phyloP scores from a whole-genome alignment of 768 basidiomycete genomes.

The Tremella fuciformis region DNA sequence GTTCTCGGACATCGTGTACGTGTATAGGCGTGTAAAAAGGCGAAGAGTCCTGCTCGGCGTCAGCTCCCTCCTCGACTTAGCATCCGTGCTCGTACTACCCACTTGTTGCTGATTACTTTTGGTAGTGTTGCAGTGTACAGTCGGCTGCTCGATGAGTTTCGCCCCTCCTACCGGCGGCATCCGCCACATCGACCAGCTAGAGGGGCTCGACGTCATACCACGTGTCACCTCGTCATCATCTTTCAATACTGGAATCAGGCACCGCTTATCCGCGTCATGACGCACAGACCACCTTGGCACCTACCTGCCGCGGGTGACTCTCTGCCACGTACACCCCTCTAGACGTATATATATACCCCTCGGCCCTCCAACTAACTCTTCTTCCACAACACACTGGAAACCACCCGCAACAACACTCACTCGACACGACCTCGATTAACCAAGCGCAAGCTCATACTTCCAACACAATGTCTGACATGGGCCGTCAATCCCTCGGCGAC shows the following conservation, averaged over 20 bases:
- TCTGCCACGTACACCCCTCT: neutral
- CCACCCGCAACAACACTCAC: neutral
- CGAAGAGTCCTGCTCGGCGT: too few relatives aligned
- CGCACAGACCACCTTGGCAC: conserved; percentile 3
- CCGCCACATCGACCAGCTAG: too few relatives aligned
- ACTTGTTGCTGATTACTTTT: too few relatives aligned
- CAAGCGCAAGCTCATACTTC: conserved; percentile 16
- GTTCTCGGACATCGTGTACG: conserved; percentile 9
- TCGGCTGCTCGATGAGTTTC: too few relatives aligned
- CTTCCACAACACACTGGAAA: neutral
- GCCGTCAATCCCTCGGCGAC: conserved; percentile 49
- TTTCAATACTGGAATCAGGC: neutral
- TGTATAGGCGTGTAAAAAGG: neutral
- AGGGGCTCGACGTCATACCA: conserved; percentile 2
- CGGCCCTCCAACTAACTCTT: neutral
- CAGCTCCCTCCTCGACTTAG: too few relatives aligned
- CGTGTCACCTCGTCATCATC: conserved; percentile 4
- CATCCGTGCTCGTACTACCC: too few relatives aligned
- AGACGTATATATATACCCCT: conserved; percentile 6
- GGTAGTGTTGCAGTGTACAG: too few relatives aligned
- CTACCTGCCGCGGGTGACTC: neutral
- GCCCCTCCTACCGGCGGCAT: too few relatives aligned
- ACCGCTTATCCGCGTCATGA: neutral
- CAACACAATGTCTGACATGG: conserved; percentile 49
- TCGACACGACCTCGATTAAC: conserved; percentile 3